Base-by-base conservation (phyloP, 257 asterid species). In the Linderniella brevidens region DNA sequence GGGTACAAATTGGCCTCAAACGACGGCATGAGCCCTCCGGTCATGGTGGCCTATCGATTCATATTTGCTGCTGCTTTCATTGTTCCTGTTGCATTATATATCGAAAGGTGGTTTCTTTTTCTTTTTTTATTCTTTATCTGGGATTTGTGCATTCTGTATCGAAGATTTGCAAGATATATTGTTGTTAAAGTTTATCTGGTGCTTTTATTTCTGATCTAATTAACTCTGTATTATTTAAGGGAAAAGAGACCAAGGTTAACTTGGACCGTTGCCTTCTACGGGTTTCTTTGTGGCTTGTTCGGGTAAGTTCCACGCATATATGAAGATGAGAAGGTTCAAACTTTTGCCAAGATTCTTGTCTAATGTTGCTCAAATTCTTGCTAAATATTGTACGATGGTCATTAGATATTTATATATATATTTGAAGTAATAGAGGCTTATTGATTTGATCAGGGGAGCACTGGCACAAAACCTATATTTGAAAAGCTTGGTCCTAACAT, bases 391-490 rank as follows among this genome's bases (percentile, higher is more conserved):
- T 25, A 25, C 6, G 32, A 25, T 25, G 4, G 6, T 25, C 32
- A 25, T 25, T 25, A 25, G 4, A 25, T 25, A 2, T 2, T 25
- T 25, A 25, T 25, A 6, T 25, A 6, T 25, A 25, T 25, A 25
- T 25, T 25, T n/a, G n/a, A n/a, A n/a, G n/a, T n/a, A n/a, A n/a
- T n/a, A n/a, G n/a, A n/a, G n/a, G n/a, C n/a, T n/a, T n/a, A n/a
- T n/a, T n/a, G n/a, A n/a, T n/a, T n/a, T n/a, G n/a, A 25, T 70
- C 64, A 82, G 94, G 45, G 92, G 86, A 50, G 25, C 92, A 5
- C 41, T 82, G 7, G 87, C 79, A 25, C 94, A 82, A 49, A 82
- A 76, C 60, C 56, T 76, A 12, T 74, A 58, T 65, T 11, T 76
- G 52, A 58, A 66, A 55, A 65, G 82, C 25, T 39, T 82, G 38